These are phyloP conservation scores for Rhododendron ferrugineum DNA, from an alignment of 148 eudicot genomes.

Conservation along the genomic window DNA sequence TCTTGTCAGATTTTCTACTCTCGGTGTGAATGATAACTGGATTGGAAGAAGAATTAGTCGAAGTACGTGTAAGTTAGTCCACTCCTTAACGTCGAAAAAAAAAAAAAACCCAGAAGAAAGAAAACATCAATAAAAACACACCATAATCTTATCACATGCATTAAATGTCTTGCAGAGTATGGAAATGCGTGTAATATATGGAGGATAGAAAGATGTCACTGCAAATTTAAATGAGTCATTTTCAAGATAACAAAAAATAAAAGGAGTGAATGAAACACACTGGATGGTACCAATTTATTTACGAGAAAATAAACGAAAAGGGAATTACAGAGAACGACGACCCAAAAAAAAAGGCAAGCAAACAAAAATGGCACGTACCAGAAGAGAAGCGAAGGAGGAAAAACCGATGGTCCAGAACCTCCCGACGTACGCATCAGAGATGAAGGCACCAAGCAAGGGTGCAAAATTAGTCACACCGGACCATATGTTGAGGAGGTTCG, in stretches of 20 bases:
- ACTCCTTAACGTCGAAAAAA: too few relatives aligned
- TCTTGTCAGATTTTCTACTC: too few relatives aligned
- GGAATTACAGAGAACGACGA: background rate
- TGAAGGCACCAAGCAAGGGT: conserved; percentile 72
- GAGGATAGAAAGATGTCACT: background rate
- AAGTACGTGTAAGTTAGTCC: too few relatives aligned
- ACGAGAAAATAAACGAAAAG: background rate
- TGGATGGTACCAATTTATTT: background rate
- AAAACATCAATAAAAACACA: background rate
- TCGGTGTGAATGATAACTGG: too few relatives aligned
- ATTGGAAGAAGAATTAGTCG: too few relatives aligned
- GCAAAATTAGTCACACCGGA: conserved; percentile 50
- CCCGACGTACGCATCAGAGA: conserved; percentile 73
- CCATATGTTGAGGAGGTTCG: conserved; percentile 56
- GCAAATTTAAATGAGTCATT: background rate
- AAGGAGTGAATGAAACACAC: background rate
- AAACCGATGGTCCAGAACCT: conserved; percentile 62
- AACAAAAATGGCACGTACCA: conserved; percentile 28
- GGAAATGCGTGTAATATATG: background rate
- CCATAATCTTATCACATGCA: background rate
- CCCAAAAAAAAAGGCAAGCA: too few relatives aligned
- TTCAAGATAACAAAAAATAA: background rate
- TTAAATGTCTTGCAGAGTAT: background rate
- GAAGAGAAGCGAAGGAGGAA: conserved; percentile 44
- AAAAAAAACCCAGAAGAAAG: too few relatives aligned